phyloP scores from a whole-genome alignment of 2,329 filamentous ascomycete species.

The Incumbomyces lentus region DNA sequence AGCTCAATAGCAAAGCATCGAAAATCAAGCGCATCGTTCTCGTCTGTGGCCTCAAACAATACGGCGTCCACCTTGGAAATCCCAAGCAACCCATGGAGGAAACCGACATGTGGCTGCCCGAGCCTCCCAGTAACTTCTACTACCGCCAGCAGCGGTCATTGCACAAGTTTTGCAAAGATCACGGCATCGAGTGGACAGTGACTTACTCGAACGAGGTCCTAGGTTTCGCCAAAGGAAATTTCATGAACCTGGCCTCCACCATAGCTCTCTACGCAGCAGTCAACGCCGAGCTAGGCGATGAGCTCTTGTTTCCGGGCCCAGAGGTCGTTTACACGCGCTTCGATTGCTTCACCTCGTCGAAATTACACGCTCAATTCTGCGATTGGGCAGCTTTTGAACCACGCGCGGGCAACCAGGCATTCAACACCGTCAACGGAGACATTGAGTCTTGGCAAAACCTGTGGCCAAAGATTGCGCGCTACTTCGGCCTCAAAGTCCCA shows the following conservation, averaged over 20 bases:
- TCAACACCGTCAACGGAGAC: conserved; percentile 34
- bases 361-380: conserved; percentile 28
- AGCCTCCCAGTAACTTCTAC: conserved; percentile 40
- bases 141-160: conserved; percentile 36
- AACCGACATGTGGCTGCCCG: conserved; percentile 24
- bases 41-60: conserved; percentile 43
- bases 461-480: conserved; percentile 31
- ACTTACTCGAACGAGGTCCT: conserved; percentile 39
- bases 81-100: conserved; percentile 41
- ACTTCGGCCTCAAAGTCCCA: conserved; percentile 27
- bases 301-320: conserved; percentile 28
- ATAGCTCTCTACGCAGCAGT: conserved; percentile 32
- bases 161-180: background rate
- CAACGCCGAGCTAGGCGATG: conserved; percentile 6
- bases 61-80: conserved; percentile 42
- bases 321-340: conserved; percentile 26
- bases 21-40: conserved; percentile 40
- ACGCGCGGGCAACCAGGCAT: conserved; percentile 28
- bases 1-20: conserved; percentile 31
- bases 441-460: conserved; percentile 29
- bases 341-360: conserved; percentile 27
- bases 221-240: conserved; percentile 32
- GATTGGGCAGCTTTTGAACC: conserved; percentile 28
- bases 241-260: conserved; percentile 34
- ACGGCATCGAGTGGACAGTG: conserved; percentile 32